Base-by-base conservation (phyloP, 768 basidiomycete genomes). In the Glaciozyma antarctica region DNA sequence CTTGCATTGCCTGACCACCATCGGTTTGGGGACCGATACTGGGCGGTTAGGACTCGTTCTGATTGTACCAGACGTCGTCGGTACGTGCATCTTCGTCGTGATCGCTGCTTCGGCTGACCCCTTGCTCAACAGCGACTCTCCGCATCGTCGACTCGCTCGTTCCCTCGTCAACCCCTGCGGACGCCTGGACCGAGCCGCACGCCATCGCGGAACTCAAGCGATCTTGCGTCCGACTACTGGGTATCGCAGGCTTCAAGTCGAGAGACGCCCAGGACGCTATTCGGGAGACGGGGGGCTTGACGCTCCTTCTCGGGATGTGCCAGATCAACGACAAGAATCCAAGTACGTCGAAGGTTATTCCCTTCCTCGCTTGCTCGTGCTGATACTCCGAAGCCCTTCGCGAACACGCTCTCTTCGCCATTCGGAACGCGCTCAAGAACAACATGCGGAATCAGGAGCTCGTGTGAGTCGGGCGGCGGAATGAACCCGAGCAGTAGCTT, bases 341-440 rank as follows among this genome's bases (percentile, higher is more conserved):
- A 10, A 70, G 69, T 70, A 22, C 21, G 69, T 28, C 17, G 52
- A 19, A 17, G 43, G n/a, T 34, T 17, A 49, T 1, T 16, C 8
- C 19, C 47, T 21, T 48, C 47, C 45, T 7, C 38, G 38, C 38
- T 15, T 41, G 8, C 38, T 19, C 13, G 30, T 15, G 38, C 38
- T n/a, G 38, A 48, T 16, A 0, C 19, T 24, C 12, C n/a, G 4
- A 51, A 91, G 93, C 90, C 77, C 78, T 98, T 55, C 86, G 90
- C 24, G 93, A 97, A 77, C 89, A 95, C 74, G 90, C 92, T 3
- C 83, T 97, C 49, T 85, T 95, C 69, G 82, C 90, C 24, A 79
- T 95, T 24, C 83, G 84, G 52, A 89, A 88, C 76, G 76, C 94
- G 16, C 80, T 97, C 62, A 80, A 86, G 69, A 80, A 81, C 45